Percentiles rank a stretch among this genome's conserved stretches.
These are phyloP conservation scores for Oryza meyeriana DNA, from an alignment of 176 grass and related monocot species.

Conservation along the genomic window DNA sequence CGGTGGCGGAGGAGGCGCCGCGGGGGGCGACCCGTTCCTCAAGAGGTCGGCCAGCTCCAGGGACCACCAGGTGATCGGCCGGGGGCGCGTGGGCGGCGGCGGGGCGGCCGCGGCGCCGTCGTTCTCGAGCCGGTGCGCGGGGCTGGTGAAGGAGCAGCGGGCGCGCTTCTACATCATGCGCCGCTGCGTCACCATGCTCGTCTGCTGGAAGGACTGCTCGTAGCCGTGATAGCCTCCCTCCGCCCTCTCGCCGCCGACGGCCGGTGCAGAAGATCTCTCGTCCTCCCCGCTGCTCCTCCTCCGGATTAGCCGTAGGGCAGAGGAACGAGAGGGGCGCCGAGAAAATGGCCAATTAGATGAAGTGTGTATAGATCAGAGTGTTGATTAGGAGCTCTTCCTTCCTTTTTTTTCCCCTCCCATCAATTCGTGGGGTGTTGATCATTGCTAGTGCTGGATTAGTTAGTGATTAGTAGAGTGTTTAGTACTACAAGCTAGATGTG, in stretches of 20 bases:
- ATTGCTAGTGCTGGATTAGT: conserved; percentile 13
- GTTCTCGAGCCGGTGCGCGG: conserved; percentile 75
- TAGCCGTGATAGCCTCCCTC: neutral
- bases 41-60: conserved; percentile 60
- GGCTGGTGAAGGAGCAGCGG: conserved; percentile 87
- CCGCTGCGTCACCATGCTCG: conserved; percentile 92
- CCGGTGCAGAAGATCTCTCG: neutral
- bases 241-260: neutral
- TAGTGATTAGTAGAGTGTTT: conserved; percentile 38
- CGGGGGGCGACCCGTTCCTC: conserved; percentile 38
- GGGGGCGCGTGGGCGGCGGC: neutral
- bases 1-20: conserved; percentile 1
- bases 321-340: conserved; percentile 3
- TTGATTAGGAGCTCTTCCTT: conserved; percentile 22
- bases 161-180: conserved; percentile 96
- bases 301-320: conserved; percentile 6
- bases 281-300: neutral
- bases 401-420: neutral
- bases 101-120: conserved; percentile 31
- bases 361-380: conserved; percentile 50
- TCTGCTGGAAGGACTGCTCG: conserved; percentile 87
- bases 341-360: conserved; percentile 24
- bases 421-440: conserved; percentile 9
- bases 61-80: conserved; percentile 54
- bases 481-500: conserved; percentile 21